Percentiles rank a stretch among this genome's conserved stretches.
Evolutionary conservation across 768 basidiomycete genomes (phyloP).

Genomic region (Tylopilus plumbeoviolaceoides): DNA sequence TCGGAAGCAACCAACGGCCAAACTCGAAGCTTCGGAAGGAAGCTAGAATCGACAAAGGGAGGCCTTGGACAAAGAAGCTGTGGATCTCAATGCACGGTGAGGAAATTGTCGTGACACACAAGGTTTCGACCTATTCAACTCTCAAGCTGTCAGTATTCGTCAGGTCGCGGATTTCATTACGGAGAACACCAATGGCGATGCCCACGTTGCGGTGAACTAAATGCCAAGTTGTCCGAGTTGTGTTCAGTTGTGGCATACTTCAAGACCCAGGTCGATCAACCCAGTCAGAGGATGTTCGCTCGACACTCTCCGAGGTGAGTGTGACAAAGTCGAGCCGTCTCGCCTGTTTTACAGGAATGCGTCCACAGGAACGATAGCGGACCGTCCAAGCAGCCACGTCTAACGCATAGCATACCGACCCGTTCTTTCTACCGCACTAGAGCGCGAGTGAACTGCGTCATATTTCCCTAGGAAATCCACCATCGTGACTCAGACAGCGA

Average conservation of each 20-base stretch:
- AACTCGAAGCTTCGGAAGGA: slow-evolving; percentile 62
- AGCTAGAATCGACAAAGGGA: slow-evolving; percentile 83
- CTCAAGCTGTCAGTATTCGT: slow-evolving; percentile 77
- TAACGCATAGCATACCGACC: slow-evolving; percentile 78
- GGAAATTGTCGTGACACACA: slow-evolving; percentile 11
- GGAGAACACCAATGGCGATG: slow-evolving; percentile 37
- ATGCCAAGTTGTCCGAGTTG: slow-evolving; percentile 66
- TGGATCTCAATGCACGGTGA: slow-evolving; percentile 68
- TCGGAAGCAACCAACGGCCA: slow-evolving; percentile 67
- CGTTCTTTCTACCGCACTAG: too few species aligned
- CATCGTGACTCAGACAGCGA: too few species aligned
- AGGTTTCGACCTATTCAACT: slow-evolving; percentile 39
- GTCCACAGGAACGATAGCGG: slow-evolving; percentile 69
- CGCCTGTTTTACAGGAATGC: neutral
- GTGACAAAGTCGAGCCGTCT: slow-evolving; percentile 4
- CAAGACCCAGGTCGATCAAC: slow-evolving; percentile 77
- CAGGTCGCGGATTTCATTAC: slow-evolving; percentile 58
- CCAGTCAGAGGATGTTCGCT: slow-evolving; percentile 67
- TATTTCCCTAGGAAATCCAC: too few species aligned
- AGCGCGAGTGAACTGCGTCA: too few species aligned
- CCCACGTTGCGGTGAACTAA: slow-evolving; percentile 47
- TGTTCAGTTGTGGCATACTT: slow-evolving; percentile 78
- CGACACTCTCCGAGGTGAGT: slow-evolving; percentile 72
- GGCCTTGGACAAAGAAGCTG: slow-evolving; percentile 71
- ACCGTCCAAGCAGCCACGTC: slow-evolving; percentile 70